Percentiles rank a stretch among this genome's conserved stretches.
phyloP scores from a whole-genome alignment of 2,329 filamentous ascomycete species.

The Seiridium unicorne region DNA sequence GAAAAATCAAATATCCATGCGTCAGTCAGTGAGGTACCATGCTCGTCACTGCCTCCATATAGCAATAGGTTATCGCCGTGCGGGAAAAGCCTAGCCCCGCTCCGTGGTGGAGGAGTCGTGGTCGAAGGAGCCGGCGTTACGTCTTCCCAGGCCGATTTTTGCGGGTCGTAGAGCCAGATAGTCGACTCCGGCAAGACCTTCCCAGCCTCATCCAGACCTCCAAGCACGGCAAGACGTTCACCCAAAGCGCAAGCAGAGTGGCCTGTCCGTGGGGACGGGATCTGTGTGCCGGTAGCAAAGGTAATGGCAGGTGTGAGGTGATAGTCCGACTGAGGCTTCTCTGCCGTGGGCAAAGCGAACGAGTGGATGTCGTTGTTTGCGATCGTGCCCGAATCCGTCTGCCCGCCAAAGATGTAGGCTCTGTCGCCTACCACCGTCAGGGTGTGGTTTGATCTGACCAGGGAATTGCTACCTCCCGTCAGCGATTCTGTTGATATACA shows the following conservation, averaged over 20 bases:
- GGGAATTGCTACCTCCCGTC: slow-evolving; percentile 23
- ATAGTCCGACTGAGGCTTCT: slow-evolving; percentile 31
- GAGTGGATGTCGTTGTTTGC: slow-evolving; percentile 51
- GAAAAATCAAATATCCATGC: slow-evolving; percentile 50
- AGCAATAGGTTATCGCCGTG: slow-evolving; percentile 47
- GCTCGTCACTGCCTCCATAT: slow-evolving; percentile 39
- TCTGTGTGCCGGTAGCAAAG: slow-evolving; percentile 22
- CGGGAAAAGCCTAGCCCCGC: slow-evolving; percentile 32
- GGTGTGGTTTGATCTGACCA: slow-evolving; percentile 49
- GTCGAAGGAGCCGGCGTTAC: slow-evolving; percentile 20
- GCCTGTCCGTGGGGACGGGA: slow-evolving; percentile 28
- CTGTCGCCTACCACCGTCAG: slow-evolving; percentile 50
- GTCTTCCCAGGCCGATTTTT: slow-evolving; percentile 31
- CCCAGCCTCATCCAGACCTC: slow-evolving; percentile 30
- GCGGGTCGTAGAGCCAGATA: slow-evolving; percentile 37
- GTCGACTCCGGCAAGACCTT: slow-evolving; percentile 27
- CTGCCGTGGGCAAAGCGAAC: slow-evolving; percentile 45
- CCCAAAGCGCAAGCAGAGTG: slow-evolving; percentile 35
- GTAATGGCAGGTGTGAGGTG: slow-evolving; percentile 29
- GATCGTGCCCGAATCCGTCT: slow-evolving; percentile 33
- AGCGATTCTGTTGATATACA: not conserved
- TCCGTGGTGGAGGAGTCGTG: slow-evolving; percentile 24
- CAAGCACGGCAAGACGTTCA: slow-evolving; percentile 32
- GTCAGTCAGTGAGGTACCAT: slow-evolving; percentile 34
- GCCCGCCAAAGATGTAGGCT: slow-evolving; percentile 56